Conservation (phyloP, 2,329 filamentous ascomycete species). For the Cadophora luteo-olivacea region DNA sequence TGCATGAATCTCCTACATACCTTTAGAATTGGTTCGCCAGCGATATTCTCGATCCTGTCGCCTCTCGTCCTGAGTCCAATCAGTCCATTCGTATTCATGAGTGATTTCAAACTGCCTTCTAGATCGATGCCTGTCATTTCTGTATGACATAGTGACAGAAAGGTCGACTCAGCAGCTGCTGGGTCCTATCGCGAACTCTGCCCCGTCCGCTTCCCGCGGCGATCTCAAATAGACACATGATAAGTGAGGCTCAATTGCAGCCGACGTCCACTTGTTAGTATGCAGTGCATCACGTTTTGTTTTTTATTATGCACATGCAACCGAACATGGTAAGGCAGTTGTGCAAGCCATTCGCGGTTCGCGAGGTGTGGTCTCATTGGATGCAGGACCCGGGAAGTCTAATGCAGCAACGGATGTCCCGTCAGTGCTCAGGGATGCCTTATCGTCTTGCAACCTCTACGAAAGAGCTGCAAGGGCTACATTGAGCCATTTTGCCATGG, state of each 20-base stretch:
- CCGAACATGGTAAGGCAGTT: neutral
- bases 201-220: neutral
- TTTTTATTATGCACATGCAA: neutral
- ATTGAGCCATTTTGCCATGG: neutral
- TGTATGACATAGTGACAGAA: neutral
- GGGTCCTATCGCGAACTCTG: too few relatives aligned
- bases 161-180: too few relatives aligned
- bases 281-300: neutral
- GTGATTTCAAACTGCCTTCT: neutral
- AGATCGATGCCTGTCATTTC: neutral
- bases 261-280: neutral
- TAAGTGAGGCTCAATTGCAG: neutral
- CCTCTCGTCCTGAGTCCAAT: neutral
- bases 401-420: neutral
- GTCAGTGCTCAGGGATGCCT: neutral
- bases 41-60: neutral
- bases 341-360: neutral
- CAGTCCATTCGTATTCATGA: neutral
- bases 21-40: neutral
- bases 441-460: conserved; percentile 3
- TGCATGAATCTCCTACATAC: neutral
- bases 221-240: neutral
- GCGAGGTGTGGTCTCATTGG: neutral
- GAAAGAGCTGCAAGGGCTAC: neutral
- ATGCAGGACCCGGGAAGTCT: neutral